Evolutionary conservation across 108 stramenopile genomes (phyloP), one percentile per base, ranked within the genome.

Genomic region (Nitzschia inconspicua): DNA sequence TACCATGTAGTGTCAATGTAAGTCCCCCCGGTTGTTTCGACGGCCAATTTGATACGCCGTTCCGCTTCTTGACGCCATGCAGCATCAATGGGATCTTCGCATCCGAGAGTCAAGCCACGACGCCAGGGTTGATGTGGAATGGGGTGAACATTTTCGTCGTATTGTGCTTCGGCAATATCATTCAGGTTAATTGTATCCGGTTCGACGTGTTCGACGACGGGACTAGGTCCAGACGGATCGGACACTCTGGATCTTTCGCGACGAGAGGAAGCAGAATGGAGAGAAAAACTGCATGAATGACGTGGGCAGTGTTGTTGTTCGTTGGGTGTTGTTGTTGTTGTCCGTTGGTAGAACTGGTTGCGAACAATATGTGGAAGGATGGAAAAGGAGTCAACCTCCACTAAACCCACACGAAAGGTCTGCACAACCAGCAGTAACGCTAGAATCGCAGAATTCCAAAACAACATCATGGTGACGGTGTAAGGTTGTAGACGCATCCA

Each of bases 121-220:
- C 91, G 78, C 91, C 91, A 93, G 22, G 88, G 88, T 59, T 93
- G 91, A 47, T 86, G 75, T 2, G 83, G 78, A 44, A 93, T 75
- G 27, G 86, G 86, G 44, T 75, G 72, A 44, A 77, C 76, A 28
- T 70, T 52, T 19, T 62, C 47, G 18, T 66, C 58, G n/a, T 43
- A 57, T 28, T 47, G 18, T 2, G 57, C 25, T 48, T 79, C 77
- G 0, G 53, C 63, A 42, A 79, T 22, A 36, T 64, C 67, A 42
- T 65, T 59, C 24, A 60, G 27, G 18, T 57, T 27, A 10, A 57
- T 57, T 13, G 32, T 36, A 31, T 73, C 64, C 14, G 73, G 36
- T 24, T 66, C 65, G 8, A 67, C 65, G 11, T 63, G 53, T 13
- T 59, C 61, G 4, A 32, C 31, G 0, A 49, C 47, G 11, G 66